A percentile compares a stretch with the other conserved stretches of the same genome.
These are phyloP conservation scores for Fusarium algeriense DNA, from an alignment of 2,329 filamentous ascomycete species.

Conservation along the genomic window DNA sequence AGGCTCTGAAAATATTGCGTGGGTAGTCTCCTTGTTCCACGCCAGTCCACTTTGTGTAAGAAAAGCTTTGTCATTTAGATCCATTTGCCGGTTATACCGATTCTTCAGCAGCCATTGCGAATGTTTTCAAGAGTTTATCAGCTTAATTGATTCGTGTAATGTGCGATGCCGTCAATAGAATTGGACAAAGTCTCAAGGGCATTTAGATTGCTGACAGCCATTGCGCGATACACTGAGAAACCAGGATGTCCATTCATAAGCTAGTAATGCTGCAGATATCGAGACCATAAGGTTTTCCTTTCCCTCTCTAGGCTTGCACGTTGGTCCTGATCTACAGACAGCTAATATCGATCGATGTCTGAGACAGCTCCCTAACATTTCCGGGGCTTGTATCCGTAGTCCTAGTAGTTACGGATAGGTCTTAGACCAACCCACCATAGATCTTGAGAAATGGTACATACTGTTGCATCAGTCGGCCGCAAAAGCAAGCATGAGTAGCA, in stretches of 20 bases:
- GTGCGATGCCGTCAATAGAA: background rate
- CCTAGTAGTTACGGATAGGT: constrained; percentile 7
- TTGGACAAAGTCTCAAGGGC: background rate
- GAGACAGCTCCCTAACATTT: constrained; percentile 10
- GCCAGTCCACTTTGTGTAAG: background rate
- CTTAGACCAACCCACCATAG: constrained; percentile 1
- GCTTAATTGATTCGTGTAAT: constrained; percentile 11
- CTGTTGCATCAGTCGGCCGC: constrained; percentile 1
- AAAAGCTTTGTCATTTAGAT: background rate
- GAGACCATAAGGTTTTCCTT: background rate
- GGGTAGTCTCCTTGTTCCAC: background rate
- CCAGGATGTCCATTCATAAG: background rate
- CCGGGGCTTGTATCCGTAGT: constrained; percentile 17
- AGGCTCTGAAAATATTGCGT: background rate
- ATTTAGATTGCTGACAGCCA: background rate
- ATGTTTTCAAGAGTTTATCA: constrained; percentile 11
- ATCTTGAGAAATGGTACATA: constrained; percentile 1
- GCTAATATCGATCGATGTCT: constrained; percentile 14
- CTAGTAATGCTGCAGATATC: background rate
- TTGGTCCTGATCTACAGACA: background rate
- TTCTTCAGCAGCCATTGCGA: constrained; percentile 27
- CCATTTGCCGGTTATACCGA: background rate
- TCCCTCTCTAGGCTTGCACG: background rate
- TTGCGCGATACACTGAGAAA: constrained; percentile 1
- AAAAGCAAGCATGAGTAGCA: constrained; percentile 24